Evolutionary conservation across 352 stramenopile genomes (phyloP), one percentile per base, ranked within the genome.

Genomic region (Salisapilia sapeloensis): DNA sequence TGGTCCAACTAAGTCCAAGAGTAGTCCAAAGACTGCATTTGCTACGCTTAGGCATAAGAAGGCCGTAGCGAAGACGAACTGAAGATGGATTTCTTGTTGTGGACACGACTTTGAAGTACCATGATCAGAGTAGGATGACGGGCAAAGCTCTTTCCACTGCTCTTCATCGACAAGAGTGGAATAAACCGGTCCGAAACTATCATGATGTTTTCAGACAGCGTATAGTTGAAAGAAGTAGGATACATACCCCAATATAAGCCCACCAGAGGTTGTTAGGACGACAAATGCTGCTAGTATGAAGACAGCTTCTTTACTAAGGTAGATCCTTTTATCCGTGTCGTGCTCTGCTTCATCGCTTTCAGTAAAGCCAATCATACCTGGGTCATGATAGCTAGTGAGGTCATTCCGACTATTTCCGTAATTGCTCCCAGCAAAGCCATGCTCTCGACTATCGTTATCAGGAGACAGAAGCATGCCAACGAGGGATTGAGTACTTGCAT

Each of bases 1-100:
- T 6, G 72, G 72, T 0, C 72, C 72, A 9, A 77, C 48, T 12
- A 80, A 42, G 35, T 87, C 72, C 13, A 87, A 44, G 29, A 79
- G 58, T 16, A 87, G 53, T 1, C 67, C 72, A 23, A 87, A 87
- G 33, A 79, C 61, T 9, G 66, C 72, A 29, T 87, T 87, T 12
- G 72, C 69, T 2, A 63, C 69, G 36, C 72, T 87, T 10, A 87
- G 54, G 38, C 69, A 80, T 21, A 87, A 48, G 22, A 87, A 87
- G 1, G 54, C 60, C 6, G 71, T 86, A 2, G 64, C 78, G 34
- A 82, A 87, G 8, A 81, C 60, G 33, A 75, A 80, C 47, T 87
- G 71, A 23, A 87, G 56, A 4, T 45, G 53, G 23, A 86, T 49
- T 40, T 86, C 71, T 29, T 86, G 71, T 9, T 50, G 48, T 8